Conservation (phyloP, 176 grass and related monocot species). For the Hordeum marinum region DNA sequence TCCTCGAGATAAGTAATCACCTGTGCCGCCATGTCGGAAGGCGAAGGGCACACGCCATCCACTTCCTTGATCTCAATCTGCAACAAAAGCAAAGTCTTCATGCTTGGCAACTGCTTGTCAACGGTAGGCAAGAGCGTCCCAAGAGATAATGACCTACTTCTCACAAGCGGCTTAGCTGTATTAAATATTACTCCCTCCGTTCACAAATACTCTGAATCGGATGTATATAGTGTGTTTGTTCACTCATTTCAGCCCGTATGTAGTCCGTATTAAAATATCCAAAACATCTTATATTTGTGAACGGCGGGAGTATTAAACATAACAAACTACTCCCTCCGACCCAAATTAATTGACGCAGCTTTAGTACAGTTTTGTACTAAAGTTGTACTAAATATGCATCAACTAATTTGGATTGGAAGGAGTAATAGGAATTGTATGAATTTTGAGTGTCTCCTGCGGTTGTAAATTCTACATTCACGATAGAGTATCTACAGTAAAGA, state of each 20-base stretch:
- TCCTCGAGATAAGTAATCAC: conserved; percentile 87
- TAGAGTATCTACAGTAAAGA: background rate
- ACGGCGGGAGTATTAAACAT: no score
- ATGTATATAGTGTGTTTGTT: no score
- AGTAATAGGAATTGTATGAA: background rate
- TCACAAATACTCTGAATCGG: no score
- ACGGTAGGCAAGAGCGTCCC: background rate
- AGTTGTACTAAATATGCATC: no score
- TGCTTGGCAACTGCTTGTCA: background rate
- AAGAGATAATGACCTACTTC: background rate
- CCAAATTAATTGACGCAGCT: no score
- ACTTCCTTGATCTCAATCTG: conserved; percentile 95
- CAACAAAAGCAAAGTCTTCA: background rate
- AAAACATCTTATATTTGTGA: no score
- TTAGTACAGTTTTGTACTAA: no score
- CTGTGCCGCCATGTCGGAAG: conserved; percentile 65
- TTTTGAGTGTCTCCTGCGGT: background rate
- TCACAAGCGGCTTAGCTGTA: background rate
- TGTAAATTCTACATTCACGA: background rate
- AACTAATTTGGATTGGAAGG: background rate
- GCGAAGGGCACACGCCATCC: conserved; percentile 69
- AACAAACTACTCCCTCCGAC: no score
- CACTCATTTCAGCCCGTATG: no score
- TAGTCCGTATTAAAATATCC: no score
- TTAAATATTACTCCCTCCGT: background rate